Evolutionary conservation across 2,329 filamentous ascomycete species (phyloP).

Genomic region (Tolypocladium tropicale): DNA sequence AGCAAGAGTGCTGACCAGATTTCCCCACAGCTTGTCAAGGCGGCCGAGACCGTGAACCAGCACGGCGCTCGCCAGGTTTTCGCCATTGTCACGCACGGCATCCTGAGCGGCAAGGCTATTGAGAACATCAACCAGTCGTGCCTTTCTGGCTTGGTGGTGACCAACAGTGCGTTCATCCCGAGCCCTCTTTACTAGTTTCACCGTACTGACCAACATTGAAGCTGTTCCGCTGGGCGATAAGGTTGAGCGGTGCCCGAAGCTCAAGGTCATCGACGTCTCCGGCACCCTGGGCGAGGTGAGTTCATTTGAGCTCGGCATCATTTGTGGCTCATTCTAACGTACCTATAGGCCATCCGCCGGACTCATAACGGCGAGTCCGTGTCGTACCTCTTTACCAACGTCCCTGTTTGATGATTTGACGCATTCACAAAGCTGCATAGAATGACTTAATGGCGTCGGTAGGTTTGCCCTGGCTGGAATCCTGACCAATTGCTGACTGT

Average conservation of each 20-base stretch:
- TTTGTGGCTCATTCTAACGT: not conserved
- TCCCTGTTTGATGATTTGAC: conserved; percentile 32
- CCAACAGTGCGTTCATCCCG: conserved; percentile 50
- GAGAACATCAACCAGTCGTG: conserved; percentile 73
- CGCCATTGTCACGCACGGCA: conserved; percentile 91
- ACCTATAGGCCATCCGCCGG: conserved; percentile 47
- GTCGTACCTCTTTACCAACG: conserved; percentile 59
- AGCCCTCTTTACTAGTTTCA: not conserved
- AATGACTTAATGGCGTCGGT: not conserved
- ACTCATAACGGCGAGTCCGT: conserved; percentile 59
- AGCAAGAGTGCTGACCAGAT: not conserved
- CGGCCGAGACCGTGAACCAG: conserved; percentile 76
- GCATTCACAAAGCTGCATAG: conserved; percentile 6
- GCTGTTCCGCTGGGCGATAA: conserved; percentile 56
- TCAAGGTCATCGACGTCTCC: conserved; percentile 87
- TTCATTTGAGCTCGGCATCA: not conserved
- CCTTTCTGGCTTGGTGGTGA: conserved; percentile 73
- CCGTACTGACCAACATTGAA: conserved; percentile 14
- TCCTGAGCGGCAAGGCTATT: conserved; percentile 79
- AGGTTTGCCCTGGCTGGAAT: not conserved
- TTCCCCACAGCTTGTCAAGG: conserved; percentile 51
- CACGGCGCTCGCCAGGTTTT: conserved; percentile 83
- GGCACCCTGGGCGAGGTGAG: conserved; percentile 60
- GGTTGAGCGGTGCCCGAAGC: conserved; percentile 64
- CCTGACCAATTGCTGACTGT: not conserved